Evolutionary conservation across 768 basidiomycete species (phyloP).

Genomic region (Leucocoprinus sp.): DNA sequence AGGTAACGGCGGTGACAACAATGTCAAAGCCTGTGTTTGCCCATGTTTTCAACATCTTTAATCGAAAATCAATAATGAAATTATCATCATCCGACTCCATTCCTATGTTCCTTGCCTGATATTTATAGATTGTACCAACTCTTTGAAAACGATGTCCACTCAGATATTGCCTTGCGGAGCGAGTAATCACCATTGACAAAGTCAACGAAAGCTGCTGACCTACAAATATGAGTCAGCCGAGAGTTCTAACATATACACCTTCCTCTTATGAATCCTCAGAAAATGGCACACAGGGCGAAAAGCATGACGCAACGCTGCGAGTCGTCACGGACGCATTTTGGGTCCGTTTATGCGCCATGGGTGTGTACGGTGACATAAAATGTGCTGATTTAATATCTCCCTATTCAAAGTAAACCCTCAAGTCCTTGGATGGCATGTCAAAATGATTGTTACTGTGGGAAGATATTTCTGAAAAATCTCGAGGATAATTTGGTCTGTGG

Average conservation of each 20-base stretch:
- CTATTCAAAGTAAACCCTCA: slow-evolving; percentile 44
- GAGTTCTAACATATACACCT: slow-evolving; percentile 37
- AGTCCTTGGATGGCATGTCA: background rate
- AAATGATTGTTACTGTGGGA: background rate
- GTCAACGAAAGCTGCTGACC: slow-evolving; percentile 37
- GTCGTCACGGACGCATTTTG: slow-evolving; percentile 49
- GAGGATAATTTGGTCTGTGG: too few species aligned
- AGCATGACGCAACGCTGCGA: slow-evolving; percentile 31
- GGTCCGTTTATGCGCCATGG: slow-evolving; percentile 48
- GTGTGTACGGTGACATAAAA: slow-evolving; percentile 71
- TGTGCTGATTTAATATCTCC: slow-evolving; percentile 54
- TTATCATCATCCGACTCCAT: too few species aligned
- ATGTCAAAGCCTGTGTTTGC: too few species aligned
- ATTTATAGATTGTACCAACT: too few species aligned
- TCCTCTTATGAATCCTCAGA: slow-evolving; percentile 23
- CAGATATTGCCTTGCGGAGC: slow-evolving; percentile 32
- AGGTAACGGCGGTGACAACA: too few species aligned
- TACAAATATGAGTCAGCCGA: slow-evolving; percentile 40
- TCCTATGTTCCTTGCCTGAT: too few species aligned
- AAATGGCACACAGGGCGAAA: slow-evolving; percentile 13
- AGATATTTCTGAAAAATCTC: slow-evolving; percentile 61
- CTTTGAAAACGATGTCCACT: slow-evolving; percentile 28
- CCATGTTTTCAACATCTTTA: too few species aligned
- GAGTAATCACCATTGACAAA: slow-evolving; percentile 36
- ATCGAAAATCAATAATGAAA: too few species aligned